Evolutionary conservation across 2,329 filamentous ascomycete genomes (phyloP).

Genomic region (Colletotrichum chlorophyti): DNA sequence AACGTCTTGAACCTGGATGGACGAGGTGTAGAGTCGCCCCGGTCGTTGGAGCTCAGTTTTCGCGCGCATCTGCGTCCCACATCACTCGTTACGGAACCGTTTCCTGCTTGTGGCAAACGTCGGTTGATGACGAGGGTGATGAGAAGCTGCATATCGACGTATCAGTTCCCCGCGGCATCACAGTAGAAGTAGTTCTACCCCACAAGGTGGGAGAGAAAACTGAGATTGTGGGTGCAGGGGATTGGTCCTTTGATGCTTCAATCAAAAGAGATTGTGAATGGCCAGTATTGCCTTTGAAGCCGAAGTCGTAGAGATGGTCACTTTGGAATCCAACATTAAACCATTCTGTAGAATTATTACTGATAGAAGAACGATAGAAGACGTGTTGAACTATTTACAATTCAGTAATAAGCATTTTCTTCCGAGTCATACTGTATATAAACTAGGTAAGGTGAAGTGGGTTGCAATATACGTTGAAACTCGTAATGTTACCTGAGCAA

Average conservation of each 20-base stretch:
- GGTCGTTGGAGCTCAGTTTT: slow-evolving; percentile 4
- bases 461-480: too few relatives aligned
- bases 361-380: too few relatives aligned
- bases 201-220: not conserved
- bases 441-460: too few relatives aligned
- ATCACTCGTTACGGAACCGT: slow-evolving; percentile 12
- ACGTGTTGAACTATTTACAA: too few relatives aligned
- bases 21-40: slow-evolving; percentile 19
- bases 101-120: slow-evolving; percentile 7
- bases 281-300: slow-evolving; percentile 14
- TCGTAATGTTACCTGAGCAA: too few relatives aligned
- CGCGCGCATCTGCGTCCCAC: slow-evolving; percentile 3
- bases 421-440: too few relatives aligned
- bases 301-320: not conserved
- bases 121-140: not conserved
- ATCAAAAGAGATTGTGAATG: slow-evolving; percentile 5
- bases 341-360: too few relatives aligned
- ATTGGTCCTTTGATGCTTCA: slow-evolving; percentile 6
- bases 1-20: slow-evolving; percentile 34
- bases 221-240: slow-evolving; percentile 1
- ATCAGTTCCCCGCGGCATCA: slow-evolving; percentile 13
- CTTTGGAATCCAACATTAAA: too few relatives aligned
- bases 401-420: too few relatives aligned
- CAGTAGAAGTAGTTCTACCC: slow-evolving; percentile 23
- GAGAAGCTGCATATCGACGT: slow-evolving; percentile 1